phyloP scores from a whole-genome alignment of 2,329 filamentous ascomycete genomes.

The Sporothrix globosa region DNA sequence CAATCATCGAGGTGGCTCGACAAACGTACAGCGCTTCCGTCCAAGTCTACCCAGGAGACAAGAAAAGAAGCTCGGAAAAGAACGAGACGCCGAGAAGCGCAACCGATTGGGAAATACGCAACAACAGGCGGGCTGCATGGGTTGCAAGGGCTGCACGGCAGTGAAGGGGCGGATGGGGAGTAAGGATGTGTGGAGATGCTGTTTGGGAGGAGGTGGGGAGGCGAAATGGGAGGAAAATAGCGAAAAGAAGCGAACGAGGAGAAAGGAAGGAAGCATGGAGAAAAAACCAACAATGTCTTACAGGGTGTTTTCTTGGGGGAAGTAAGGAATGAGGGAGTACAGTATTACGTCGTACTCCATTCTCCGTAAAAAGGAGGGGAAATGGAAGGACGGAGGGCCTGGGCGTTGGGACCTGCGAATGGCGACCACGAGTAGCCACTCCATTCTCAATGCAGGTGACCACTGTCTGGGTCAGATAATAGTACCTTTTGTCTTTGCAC shows the following conservation, averaged over 20 bases:
- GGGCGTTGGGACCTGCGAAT: conserved; percentile 27
- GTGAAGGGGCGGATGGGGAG: background rate
- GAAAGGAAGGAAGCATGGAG: conserved; percentile 9
- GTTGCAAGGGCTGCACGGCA: conserved; percentile 9
- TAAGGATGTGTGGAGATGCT: conserved; percentile 22
- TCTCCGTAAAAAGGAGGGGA: conserved; percentile 3
- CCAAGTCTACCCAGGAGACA: background rate
- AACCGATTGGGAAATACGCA: conserved; percentile 23
- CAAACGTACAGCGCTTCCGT: background rate
- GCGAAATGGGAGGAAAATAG: conserved; percentile 8
- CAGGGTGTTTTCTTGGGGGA: background rate
- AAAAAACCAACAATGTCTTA: background rate
- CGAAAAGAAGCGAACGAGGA: conserved; percentile 17
- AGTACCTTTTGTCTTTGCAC: background rate
- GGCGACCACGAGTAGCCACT: conserved; percentile 13
- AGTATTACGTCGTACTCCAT: no score
- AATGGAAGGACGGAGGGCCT: background rate
- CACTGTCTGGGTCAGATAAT: conserved; percentile 13
- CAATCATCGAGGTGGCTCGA: conserved; percentile 1
- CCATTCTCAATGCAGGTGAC: conserved; percentile 27
- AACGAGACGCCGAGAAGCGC: conserved; percentile 19
- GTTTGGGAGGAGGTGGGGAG: conserved; percentile 25
- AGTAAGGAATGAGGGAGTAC: background rate
- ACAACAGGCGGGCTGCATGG: conserved; percentile 11
- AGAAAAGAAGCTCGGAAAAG: background rate